Evolutionary conservation across 2,329 filamentous ascomycete genomes (phyloP), one percentile per base, ranked within the genome.

Genomic region (Fusarium papillatum): DNA sequence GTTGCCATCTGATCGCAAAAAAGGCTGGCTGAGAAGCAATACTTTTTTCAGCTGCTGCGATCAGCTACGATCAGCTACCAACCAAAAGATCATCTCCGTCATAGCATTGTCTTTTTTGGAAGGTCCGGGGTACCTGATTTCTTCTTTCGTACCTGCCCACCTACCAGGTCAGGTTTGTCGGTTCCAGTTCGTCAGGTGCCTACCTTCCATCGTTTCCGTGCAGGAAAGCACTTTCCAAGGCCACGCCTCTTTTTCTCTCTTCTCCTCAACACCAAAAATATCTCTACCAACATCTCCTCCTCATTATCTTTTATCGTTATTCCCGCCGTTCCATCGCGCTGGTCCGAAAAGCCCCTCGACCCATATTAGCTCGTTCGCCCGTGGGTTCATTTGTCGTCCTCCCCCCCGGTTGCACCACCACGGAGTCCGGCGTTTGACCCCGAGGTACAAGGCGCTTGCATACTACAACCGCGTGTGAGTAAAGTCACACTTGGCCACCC

Each of bases 41-140:
- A 59, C 34, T 62, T 64, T 64, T 67, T 66, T 70, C 73, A 70
- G 75, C 76, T 69, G 68, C 78, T 79, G 77, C 77, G 70, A 78
- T 71, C 72, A 73, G 66, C 73, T 71, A 55, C 77, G 70, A 78
- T 71, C 72, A 75, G 66, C 73, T 68, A 60, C 50, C 62, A 36
- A 19, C 36, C 29, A 43, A 46, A 34, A 46, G 57, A 39, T 26
- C 48, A 19, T 43, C 55, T 46, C 66, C 41, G 59, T 60, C 55
- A 50, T 66, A 39, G 64, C 62, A 66, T 29, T 34, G 26, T 55
- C 74, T 55, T 43, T 72, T 60, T 71, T 72, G 62, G 74, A 55
- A 75, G 63, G 36, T 62, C 71, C 67, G 64, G 68, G 71, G 74
- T 74, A 67, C 66, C 59, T 64, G 43, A 39, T 61, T 61, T 38